Evolutionary conservation across 2,329 filamentous ascomycete genomes (phyloP), one percentile per base, ranked within the genome.

Genomic region (Magnaporthales sp.): DNA sequence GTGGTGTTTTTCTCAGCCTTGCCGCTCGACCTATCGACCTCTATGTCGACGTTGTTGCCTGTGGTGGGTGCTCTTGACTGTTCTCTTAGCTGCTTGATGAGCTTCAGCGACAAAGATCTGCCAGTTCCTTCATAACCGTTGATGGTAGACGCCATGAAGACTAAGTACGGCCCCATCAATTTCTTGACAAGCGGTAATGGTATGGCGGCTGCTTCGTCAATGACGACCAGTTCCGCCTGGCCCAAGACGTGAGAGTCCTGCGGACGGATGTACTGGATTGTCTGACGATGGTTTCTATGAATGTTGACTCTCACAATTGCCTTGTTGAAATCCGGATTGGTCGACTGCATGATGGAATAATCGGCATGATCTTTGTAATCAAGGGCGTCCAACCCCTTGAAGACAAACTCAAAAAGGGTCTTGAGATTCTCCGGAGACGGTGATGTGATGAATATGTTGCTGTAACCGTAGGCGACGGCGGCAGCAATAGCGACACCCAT

Each of bases 71-170:
- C 87, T 72, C 91, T 85, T 38, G 94, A 96, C 75, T 99, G 93
- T 73, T 99, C 94, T 67, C 95, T 89, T 27, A 99, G 86, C 78
- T 99, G 94, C 76, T 98, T 96, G 70, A 99, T 97, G 70, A 99
- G 84, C 80, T 99, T 99, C 66, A 99, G 81, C 0, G 95, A 98
- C 6, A 99, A 84, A 0, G 95, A 98, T 67, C 95, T 88, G 56
- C 95, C 95, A 7, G 95, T 99, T 67, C 95, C 95, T 80, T 99
- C 95, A 76, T 99, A 99, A 67, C 95, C 95, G 75, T 98, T 98
- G 80, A 99, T 97, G 1, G 95, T 99, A 0, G 95, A 99, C 0
- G 96, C 93, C 95, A 99, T 98, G 79, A 99, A 99, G 9, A 98
- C 93, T 51, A 99, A 83, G 77, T 99, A 99, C 15, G 94, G 94